Conservation (phyloP, 306 rosid genomes). For the Prunus padus region DNA sequence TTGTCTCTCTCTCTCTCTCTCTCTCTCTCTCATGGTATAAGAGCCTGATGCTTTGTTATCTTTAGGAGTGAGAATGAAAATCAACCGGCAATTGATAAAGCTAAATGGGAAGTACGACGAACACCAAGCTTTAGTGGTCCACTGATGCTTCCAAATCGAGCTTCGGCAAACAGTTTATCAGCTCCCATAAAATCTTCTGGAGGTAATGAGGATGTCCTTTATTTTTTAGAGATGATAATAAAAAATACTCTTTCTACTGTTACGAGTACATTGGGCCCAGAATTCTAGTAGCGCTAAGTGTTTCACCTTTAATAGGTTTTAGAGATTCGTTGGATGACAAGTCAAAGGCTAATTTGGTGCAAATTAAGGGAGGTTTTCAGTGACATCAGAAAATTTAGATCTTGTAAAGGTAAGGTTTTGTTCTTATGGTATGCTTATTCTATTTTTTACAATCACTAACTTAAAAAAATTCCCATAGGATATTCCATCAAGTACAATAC, state of each 20-base stretch:
- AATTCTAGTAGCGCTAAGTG: conserved; percentile 26
- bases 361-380: conserved; percentile 95
- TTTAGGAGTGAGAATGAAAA: conserved; percentile 70
- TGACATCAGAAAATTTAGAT: conserved; percentile 94
- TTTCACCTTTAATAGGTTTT: conserved; percentile 54
- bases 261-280: conserved; percentile 1
- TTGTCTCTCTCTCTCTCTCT: conserved; percentile 4
- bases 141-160: conserved; percentile 94
- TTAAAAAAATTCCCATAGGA: conserved; percentile 55
- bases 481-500: conserved; percentile 84
- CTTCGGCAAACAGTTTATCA: conserved; percentile 98
- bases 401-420: conserved; percentile 73
- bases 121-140: conserved; percentile 98
- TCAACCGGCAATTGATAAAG: conserved; percentile 50
- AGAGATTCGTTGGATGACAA: conserved; percentile 94
- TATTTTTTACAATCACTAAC: conserved; percentile 43
- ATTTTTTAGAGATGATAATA: conserved; percentile 6
- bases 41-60: conserved; percentile 25
- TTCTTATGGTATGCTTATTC: conserved; percentile 13
- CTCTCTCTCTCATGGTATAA: not conserved
- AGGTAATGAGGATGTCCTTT: conserved; percentile 53
- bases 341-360: conserved; percentile 90
- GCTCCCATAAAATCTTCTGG: conserved; percentile 98
- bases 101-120: conserved; percentile 57
- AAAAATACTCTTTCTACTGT: conserved; percentile 11